Base-by-base conservation (phyloP, 305 asterid genomes). In the Solanum hybrid region DNA sequence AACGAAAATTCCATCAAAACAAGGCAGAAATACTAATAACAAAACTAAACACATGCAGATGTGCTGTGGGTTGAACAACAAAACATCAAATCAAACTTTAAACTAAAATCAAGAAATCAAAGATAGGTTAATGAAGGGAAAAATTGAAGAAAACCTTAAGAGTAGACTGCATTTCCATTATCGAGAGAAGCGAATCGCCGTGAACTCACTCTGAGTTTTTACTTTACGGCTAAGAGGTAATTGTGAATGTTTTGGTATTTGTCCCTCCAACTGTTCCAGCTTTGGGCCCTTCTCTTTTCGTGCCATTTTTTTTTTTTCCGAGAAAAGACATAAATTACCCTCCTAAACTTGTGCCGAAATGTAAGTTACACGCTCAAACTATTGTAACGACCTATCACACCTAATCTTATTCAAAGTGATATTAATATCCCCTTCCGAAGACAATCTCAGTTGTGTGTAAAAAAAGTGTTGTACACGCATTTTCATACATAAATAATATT, bases 61-160 rank as follows among this genome's bases (percentile, higher is more conserved):
- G 17, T 34, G 12, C 41, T 39, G 87, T 14, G 70, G 70, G 36
- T 39, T 24, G 36, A 82, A 82, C 72, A 26, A 14, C 36, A 39
- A 82, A 39, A 80, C 85, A 36, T 79, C 85, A 36, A 22, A 79
- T 12, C 29, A 20, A 61, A 61, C 26, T 61, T 20, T 20, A 61
- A 61, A 61, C 72, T 61, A 20, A 20, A 61, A 20, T 20, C 26
- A 61, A 8, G 86, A 37, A 37, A 76, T 76, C 38, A 76, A 76
- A 31, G 38, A 76, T 76, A 31, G 13, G 80, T 76, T 76, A 76
- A 76, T 76, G 80, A 76, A 31, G 34, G 81, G 37, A 79, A 10
- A 41, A 72, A 27, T 10, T 10, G 24, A n/a, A 45, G 31, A 41
- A 41, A n/a, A 12, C 98, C 95, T 96, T 97, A 78, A 97, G 98